These are phyloP conservation scores for Jackrogersella minutella DNA, from an alignment of 495 filamentous ascomycete genomes.

Conservation along the genomic window DNA sequence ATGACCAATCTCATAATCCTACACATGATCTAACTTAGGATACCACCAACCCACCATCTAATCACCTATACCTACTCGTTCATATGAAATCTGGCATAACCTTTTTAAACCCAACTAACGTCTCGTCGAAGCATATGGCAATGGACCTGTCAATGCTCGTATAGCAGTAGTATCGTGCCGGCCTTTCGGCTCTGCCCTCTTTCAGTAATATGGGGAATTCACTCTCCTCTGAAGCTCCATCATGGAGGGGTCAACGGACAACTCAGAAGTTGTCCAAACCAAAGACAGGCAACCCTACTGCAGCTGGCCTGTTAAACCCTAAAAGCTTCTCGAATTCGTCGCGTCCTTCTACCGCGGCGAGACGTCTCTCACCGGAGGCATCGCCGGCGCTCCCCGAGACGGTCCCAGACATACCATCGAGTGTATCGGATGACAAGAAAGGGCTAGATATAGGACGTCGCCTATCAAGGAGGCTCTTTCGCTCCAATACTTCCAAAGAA, in stretches of 20 bases:
- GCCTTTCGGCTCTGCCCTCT: conserved; percentile 32
- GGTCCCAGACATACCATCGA: not conserved
- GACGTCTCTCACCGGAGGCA: conserved; percentile 32
- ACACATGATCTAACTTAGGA: not conserved
- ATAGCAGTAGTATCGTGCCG: conserved; percentile 49
- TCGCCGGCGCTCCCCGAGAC: conserved; percentile 25
- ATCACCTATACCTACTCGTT: not conserved
- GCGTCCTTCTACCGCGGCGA: conserved; percentile 26
- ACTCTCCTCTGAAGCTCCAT: conserved; percentile 52
- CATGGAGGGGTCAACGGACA: conserved; percentile 44
- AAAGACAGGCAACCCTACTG: conserved; percentile 52
- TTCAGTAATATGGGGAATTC: conserved; percentile 55
- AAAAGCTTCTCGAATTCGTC: conserved; percentile 44
- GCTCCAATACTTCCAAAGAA: conserved; percentile 34
- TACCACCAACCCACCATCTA: not conserved
- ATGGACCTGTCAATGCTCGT: conserved; percentile 53
- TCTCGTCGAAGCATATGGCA: conserved; percentile 39
- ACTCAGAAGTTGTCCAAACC: conserved; percentile 60
- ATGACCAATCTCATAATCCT: conserved; percentile 17
- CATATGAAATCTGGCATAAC: conserved; percentile 18
- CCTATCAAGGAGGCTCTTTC: conserved; percentile 31
- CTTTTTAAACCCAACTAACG: conserved; percentile 30
- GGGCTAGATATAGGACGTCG: conserved; percentile 12
- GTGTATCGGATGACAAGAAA: conserved; percentile 6
- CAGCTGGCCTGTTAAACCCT: conserved; percentile 56